Percentiles rank a stretch among this genome's conserved stretches.
These are phyloP conservation scores for Populus hybrid DNA, from an alignment of 441 rosid genomes.

Conservation along the genomic window DNA sequence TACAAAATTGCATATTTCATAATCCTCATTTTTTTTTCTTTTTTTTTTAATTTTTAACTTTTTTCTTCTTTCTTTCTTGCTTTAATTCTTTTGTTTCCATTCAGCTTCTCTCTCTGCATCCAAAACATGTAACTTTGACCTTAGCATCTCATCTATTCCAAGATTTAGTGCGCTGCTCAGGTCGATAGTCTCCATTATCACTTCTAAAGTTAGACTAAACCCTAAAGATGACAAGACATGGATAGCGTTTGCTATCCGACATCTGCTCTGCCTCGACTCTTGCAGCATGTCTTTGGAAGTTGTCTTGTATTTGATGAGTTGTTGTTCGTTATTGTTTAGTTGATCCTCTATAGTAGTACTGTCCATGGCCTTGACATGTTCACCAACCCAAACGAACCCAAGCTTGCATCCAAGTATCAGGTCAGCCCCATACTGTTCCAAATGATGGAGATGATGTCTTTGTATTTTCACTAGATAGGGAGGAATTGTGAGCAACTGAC, in stretches of 20 bases:
- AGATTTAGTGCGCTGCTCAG: conserved; percentile 49
- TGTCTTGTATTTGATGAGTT: conserved; percentile 17
- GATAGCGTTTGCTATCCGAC: conserved; percentile 75
- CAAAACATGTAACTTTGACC: conserved; percentile 79
- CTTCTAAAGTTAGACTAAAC: conserved; percentile 51
- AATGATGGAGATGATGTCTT: conserved; percentile 79
- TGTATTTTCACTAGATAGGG: conserved; percentile 80
- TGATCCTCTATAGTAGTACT: conserved; percentile 44
- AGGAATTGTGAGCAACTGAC: conserved; percentile 67
- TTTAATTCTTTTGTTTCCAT: no score
- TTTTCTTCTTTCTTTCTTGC: no score
- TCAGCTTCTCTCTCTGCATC: conserved; percentile 83
- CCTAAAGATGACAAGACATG: conserved; percentile 72
- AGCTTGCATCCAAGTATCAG: conserved; percentile 81
- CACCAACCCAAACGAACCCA: conserved; percentile 95
- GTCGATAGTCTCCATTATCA: conserved; percentile 53
- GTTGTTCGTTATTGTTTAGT: conserved; percentile 34
- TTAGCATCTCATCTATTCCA: conserved; percentile 73
- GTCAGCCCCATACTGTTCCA: conserved; percentile 65
- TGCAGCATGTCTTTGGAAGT: conserved; percentile 31
- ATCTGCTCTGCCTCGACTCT: conserved; percentile 65
- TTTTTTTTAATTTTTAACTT: no score
- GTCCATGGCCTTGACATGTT: conserved; percentile 65
- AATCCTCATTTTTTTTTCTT: no score
- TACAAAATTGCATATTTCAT: no score